These are phyloP conservation scores for Sporothrix phasma DNA, from an alignment of 2,329 filamentous ascomycete species.

Conservation along the genomic window DNA sequence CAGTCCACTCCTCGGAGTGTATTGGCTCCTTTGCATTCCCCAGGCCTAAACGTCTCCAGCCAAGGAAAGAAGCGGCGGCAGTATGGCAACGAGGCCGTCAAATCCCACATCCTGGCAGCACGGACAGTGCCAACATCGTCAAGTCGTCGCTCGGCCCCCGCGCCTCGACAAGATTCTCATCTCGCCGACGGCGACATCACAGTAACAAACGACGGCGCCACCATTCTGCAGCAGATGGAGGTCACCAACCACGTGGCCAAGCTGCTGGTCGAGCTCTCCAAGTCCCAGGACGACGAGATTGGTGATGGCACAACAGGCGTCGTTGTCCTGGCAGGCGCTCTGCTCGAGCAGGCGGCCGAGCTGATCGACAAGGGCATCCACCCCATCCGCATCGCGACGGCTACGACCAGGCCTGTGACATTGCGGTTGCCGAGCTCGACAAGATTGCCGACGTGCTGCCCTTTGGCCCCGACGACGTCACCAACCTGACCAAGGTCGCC, in stretches of 20 bases:
- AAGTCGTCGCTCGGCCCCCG: constrained; percentile 93
- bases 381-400: constrained; percentile 98
- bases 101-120: constrained; percentile 94
- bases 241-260: constrained; percentile 98
- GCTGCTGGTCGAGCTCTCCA: constrained; percentile 90
- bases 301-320: constrained; percentile 97
- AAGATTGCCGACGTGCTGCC: constrained; percentile 84
- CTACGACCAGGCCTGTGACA: constrained; percentile 95
- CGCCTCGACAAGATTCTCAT: constrained; percentile 97
- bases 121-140: constrained; percentile 95
- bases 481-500: constrained; percentile 87
- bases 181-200: constrained; percentile 96
- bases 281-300: constrained; percentile 98
- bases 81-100: constrained; percentile 93
- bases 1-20: too few relatives aligned
- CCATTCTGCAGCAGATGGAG: constrained; percentile 97
- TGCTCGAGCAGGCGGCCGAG: constrained; percentile 92
- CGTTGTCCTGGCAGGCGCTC: constrained; percentile 85
- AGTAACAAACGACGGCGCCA: constrained; percentile 97
- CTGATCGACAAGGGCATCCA: constrained; percentile 99
- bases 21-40: too few relatives aligned
- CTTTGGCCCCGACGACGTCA: constrained; percentile 69
- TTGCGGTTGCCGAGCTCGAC: constrained; percentile 86
- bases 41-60: too few relatives aligned
- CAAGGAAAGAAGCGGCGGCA: constrained; percentile 97